These are phyloP conservation scores for Eucommia ulmoides DNA, from an alignment of 257 asterid species.

Conservation along the genomic window DNA sequence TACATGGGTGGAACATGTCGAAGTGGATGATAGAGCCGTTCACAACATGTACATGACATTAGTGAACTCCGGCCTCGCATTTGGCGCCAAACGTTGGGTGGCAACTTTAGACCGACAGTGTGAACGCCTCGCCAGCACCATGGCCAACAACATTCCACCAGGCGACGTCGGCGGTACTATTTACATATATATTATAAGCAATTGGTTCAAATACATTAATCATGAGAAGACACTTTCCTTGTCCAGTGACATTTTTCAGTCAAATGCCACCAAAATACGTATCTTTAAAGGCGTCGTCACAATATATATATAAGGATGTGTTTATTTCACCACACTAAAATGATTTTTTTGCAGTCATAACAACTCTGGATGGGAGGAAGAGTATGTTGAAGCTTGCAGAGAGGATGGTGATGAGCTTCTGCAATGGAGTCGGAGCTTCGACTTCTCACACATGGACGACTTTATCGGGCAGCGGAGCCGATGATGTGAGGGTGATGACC, in stretches of 20 bases:
- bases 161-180: slow-evolving; percentile 38
- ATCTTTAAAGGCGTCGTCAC: too few relatives aligned
- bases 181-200: too few relatives aligned
- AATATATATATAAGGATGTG: too few relatives aligned
- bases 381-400: slow-evolving; percentile 44
- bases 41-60: slow-evolving; percentile 30
- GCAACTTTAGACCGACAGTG: slow-evolving; percentile 38
- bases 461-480: slow-evolving; percentile 36
- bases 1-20: slow-evolving; percentile 50
- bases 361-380: slow-evolving; percentile 35
- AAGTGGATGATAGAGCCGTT: slow-evolving; percentile 33
- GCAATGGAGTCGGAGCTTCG: slow-evolving; percentile 48
- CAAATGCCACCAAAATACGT: too few relatives aligned
- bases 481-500: slow-evolving; percentile 50
- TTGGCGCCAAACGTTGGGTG: slow-evolving; percentile 50
- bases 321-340: too few relatives aligned
- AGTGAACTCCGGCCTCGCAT: slow-evolving; percentile 34
- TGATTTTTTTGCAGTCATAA: slow-evolving; percentile 22
- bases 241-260: too few relatives aligned
- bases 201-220: too few relatives aligned
- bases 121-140: slow-evolving; percentile 34
- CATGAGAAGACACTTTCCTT: too few relatives aligned
- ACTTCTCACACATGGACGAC: slow-evolving; percentile 52
- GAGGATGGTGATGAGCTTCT: slow-evolving; percentile 50
- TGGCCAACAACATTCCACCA: slow-evolving; percentile 35